Base-by-base conservation (phyloP, 163 green algal genomes). In the Volvox carteri region DNA sequence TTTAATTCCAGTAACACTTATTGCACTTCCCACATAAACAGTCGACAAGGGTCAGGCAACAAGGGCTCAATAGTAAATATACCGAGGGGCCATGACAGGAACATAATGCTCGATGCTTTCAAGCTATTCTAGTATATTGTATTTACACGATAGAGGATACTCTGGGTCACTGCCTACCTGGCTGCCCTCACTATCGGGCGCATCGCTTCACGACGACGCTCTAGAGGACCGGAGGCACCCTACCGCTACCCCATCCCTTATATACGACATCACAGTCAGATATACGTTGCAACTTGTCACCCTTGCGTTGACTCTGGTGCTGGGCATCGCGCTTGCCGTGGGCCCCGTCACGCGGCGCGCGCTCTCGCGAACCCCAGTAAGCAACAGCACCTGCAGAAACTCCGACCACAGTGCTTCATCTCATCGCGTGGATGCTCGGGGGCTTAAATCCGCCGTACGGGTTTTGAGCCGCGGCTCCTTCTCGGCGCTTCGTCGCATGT, bases 151-250 rank as follows among this genome's bases (percentile, higher is more conserved):
- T 23, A 73, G 28, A 21, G 8, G 37, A 23, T 28, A 4, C n/a
- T 21, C 37, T 73, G 62, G 46, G 33, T 30, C 30, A 3, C 21
- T 48, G 4, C 1, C 33, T 46, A 48, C 65, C 33, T 75, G 21
- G 65, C 33, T 78, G 3, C 14, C 70, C 19, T 58, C 37, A 39
- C 70, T 30, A 9, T 14, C 6, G 39, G 37, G 70, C 28, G 33
- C 37, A 78, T 37, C 73, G 62, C 41, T 44, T 28, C 73, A 11
- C 73, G 46, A 81, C 73, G 73, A 81, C 73, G 23, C 44, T 9
- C 44, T 81, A 30, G 73, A 54, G 18, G 39, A 54, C 39, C 39
- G 28, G 30, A 41, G 28, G 62, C 62, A 7, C 16, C 70, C 70
- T 56, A 39, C 18, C 39, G 9, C 12, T 9, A 30, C 39, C 39